Evolutionary conservation across 768 basidiomycete species (phyloP), one percentile per base, ranked within the genome.

Genomic region (Tulasnella sp.): DNA sequence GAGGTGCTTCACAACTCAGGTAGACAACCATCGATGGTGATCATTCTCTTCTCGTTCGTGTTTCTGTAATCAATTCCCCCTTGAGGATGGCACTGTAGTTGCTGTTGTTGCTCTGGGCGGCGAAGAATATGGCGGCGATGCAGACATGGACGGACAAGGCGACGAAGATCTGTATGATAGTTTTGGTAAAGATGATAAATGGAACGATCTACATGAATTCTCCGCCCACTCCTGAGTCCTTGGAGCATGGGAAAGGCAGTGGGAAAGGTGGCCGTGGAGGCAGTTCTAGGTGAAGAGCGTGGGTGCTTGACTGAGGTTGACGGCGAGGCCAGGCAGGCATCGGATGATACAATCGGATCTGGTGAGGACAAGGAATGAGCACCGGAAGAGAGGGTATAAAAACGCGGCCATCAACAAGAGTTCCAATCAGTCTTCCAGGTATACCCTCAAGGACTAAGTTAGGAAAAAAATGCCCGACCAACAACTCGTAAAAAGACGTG

Each of bases 281-380:
- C n/a, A n/a, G n/a, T n/a, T n/a, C n/a, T n/a, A n/a, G n/a, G n/a
- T n/a, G n/a, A n/a, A n/a, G 19, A n/a, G n/a, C n/a, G n/a, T n/a
- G n/a, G n/a, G n/a, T n/a, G n/a, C n/a, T n/a, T n/a, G n/a, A n/a
- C n/a, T n/a, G n/a, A n/a, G n/a, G n/a, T n/a, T n/a, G n/a, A n/a
- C n/a, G n/a, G n/a, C n/a, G n/a, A n/a, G n/a, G n/a, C n/a, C n/a
- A n/a, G n/a, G n/a, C n/a, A n/a, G n/a, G n/a, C n/a, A n/a, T n/a
- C n/a, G n/a, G n/a, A n/a, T n/a, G n/a, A n/a, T n/a, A n/a, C n/a
- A n/a, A n/a, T n/a, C 86, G n/a, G n/a, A n/a, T n/a, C n/a, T n/a
- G n/a, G 93, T 88, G 34, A 96, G 83, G 66, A 96, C 81, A 45
- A 98, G 74, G 81, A 98, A 99, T 2, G 89, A 90, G 72, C 97